These are phyloP conservation scores for Brassica balearica DNA, from an alignment of 441 rosid species.

Conservation along the genomic window DNA sequence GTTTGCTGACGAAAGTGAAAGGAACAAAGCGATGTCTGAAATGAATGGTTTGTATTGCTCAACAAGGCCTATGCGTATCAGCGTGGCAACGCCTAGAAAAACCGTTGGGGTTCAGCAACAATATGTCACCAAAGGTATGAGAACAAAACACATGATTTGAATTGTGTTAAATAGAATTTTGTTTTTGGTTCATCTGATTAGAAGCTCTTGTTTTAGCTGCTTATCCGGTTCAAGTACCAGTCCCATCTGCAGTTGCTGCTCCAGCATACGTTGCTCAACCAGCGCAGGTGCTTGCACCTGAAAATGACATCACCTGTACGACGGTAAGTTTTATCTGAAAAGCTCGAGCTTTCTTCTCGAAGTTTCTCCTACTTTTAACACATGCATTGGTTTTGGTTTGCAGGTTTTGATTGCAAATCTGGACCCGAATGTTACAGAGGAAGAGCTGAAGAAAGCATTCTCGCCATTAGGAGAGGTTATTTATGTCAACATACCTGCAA, in stretches of 20 bases:
- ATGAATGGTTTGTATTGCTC: slow-evolving; percentile 96
- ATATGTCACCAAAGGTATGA: slow-evolving; percentile 70
- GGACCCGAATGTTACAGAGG: slow-evolving; percentile 88
- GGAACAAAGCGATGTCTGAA: slow-evolving; percentile 89
- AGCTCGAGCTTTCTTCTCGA: not conserved
- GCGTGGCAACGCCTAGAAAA: slow-evolving; percentile 92
- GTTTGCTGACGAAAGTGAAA: slow-evolving; percentile 84
- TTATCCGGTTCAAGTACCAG: slow-evolving; percentile 41
- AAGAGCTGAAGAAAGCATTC: slow-evolving; percentile 80
- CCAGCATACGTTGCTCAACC: slow-evolving; percentile 77
- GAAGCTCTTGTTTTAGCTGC: slow-evolving; percentile 24
- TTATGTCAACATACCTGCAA: slow-evolving; percentile 79
- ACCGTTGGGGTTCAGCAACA: slow-evolving; percentile 69
- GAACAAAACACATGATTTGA: not conserved
- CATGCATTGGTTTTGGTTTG: slow-evolving; percentile 32
- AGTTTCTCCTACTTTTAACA: slow-evolving; percentile 28
- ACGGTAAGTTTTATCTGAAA: slow-evolving; percentile 50
- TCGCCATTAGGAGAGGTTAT: slow-evolving; percentile 75
- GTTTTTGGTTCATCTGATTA: not conserved
- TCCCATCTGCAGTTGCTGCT: slow-evolving; percentile 59
- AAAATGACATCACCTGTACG: slow-evolving; percentile 76
- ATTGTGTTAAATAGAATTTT: not conserved
- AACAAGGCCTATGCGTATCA: slow-evolving; percentile 92
- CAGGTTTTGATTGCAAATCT: slow-evolving; percentile 75
- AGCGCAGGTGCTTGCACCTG: slow-evolving; percentile 65